These are phyloP conservation scores for Aspergillus sp. DNA, from an alignment of 2,329 filamentous ascomycete genomes.

Conservation along the genomic window DNA sequence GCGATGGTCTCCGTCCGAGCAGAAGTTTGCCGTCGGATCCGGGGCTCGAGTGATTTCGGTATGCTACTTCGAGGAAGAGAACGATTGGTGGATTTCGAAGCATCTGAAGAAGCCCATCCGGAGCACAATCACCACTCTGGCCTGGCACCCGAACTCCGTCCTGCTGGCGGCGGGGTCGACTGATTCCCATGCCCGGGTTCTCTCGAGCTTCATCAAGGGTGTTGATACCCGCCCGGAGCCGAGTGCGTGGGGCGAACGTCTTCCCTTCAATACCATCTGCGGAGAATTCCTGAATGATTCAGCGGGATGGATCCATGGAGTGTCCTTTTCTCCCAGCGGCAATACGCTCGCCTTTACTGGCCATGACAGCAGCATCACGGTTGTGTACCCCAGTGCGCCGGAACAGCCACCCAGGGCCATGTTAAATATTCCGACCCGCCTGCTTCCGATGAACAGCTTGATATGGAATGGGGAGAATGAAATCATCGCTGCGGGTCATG, in stretches of 20 bases:
- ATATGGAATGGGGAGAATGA: conserved; percentile 88
- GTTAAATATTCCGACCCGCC: conserved; percentile 77
- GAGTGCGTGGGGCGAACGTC: conserved; percentile 82
- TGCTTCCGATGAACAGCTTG: conserved; percentile 84
- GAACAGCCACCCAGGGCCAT: conserved; percentile 88
- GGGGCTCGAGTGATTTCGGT: conserved; percentile 91
- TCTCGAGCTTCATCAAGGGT: conserved; percentile 94
- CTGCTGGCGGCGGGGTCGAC: conserved; percentile 92
- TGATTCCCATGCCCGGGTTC: conserved; percentile 88
- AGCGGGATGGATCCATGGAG: conserved; percentile 90
- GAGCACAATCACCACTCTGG: conserved; percentile 87
- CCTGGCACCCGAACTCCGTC: conserved; percentile 97
- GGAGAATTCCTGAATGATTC: conserved; percentile 94
- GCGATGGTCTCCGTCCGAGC: conserved; percentile 92
- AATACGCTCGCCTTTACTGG: conserved; percentile 88
- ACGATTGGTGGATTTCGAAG: conserved; percentile 99
- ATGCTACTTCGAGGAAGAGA: conserved; percentile 98
- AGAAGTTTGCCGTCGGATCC: conserved; percentile 94
- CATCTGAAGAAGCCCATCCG: conserved; percentile 98
- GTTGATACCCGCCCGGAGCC: conserved; percentile 78
- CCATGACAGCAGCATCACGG: conserved; percentile 92
- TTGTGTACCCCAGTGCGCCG: conserved; percentile 86
- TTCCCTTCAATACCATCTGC: conserved; percentile 97
- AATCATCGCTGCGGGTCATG: conserved; percentile 90
- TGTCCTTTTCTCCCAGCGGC: conserved; percentile 85